Conservation (phyloP, 768 basidiomycete species). For the Suillus clintonianus region DNA sequence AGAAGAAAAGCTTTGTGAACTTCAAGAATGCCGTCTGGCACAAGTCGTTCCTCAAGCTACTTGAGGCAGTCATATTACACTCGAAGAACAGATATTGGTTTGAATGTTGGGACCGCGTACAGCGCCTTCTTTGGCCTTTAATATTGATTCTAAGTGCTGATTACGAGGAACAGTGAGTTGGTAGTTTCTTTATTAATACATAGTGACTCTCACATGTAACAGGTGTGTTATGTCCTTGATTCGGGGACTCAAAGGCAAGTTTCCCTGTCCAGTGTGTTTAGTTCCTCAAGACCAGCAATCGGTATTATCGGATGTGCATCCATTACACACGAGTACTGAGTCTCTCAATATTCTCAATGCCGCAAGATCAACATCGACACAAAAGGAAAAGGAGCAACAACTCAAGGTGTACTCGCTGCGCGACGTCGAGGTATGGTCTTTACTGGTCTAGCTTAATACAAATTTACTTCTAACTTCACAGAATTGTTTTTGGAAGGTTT, state of each 20-base stretch:
- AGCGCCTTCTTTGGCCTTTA: background rate
- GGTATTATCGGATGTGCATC: background rate
- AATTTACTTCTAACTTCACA: background rate
- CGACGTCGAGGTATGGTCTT: background rate
- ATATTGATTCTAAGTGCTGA: background rate
- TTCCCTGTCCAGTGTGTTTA: background rate
- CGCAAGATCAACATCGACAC: background rate
- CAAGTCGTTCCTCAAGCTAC: background rate
- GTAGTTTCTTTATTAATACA: background rate
- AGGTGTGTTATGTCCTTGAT: background rate
- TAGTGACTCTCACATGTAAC: background rate
- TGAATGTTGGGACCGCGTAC: background rate
- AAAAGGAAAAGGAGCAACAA: background rate
- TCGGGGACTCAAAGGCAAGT: background rate
- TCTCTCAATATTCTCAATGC: background rate
- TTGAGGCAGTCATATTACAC: background rate
- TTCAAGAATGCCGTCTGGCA: background rate
- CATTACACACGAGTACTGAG: background rate
- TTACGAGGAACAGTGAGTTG: background rate
- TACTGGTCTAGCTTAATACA: background rate
- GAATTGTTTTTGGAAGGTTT: background rate
- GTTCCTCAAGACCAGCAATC: background rate
- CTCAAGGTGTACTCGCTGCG: background rate
- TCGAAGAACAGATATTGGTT: background rate
- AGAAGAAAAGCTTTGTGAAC: background rate